Percentiles rank a stretch among this genome's conserved stretches.
phyloP scores from a whole-genome alignment of 140 eudicot genomes.

The Anethum foeniculum region DNA sequence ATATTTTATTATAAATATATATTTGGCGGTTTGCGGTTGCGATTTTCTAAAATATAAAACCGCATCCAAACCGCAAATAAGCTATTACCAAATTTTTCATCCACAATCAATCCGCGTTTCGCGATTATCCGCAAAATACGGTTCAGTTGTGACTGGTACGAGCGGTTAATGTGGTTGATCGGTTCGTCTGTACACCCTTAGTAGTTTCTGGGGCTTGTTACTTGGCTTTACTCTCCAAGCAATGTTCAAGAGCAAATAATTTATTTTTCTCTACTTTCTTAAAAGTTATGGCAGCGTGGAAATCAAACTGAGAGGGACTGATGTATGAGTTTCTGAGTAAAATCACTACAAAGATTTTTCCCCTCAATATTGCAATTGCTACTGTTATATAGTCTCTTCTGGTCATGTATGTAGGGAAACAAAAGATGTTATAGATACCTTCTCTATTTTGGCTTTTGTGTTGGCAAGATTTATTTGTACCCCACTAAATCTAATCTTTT shows the following conservation, averaged over 20 bases:
- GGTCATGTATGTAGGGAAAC: neutral
- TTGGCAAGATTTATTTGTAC: neutral
- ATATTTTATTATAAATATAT: no score
- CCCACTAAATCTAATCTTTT: slow-evolving; percentile 6
- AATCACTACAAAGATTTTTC: neutral
- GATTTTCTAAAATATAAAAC: no score
- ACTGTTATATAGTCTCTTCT: neutral
- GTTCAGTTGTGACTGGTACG: no score
- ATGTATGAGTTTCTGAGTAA: neutral
- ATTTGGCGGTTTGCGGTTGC: no score
- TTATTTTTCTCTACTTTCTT: neutral
- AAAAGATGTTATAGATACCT: neutral
- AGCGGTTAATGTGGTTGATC: no score
- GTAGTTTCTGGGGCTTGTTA: neutral
- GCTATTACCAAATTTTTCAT: no score
- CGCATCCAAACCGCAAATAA: no score
- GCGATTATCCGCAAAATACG: no score
- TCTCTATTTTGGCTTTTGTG: neutral
- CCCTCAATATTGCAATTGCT: neutral
- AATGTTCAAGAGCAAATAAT: neutral
- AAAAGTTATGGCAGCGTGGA: neutral
- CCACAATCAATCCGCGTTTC: no score
- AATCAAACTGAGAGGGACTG: neutral
- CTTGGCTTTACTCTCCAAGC: neutral
- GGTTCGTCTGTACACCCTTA: no score